Evolutionary conservation across 306 rosid species (phyloP), one percentile per base, ranked within the genome.

Genomic region (Prunus mongolica): DNA sequence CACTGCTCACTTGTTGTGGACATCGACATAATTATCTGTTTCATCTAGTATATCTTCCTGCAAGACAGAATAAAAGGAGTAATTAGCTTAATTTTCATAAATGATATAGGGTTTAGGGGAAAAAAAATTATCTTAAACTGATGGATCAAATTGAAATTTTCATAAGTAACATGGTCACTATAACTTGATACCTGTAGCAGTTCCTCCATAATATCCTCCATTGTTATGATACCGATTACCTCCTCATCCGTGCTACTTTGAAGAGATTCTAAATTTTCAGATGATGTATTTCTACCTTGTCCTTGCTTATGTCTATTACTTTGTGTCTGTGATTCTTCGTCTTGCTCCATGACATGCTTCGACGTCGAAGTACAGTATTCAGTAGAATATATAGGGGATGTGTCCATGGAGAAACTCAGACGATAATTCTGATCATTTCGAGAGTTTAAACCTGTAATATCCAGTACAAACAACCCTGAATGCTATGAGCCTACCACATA

Each of bases 141-240:
- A 34, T 6, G 8, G 8, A 5, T 34, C 41, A 34, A 34, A 34
- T 34, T 34, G 41, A 34, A 34, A 5, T 34, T 34, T 34, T 34
- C 8, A 6, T 5, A 34, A 5, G 8, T 34, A 56, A 79, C 18
- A 55, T 75, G 41, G 44, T 10, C 38, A 1, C 7, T 32, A 32
- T 34, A 56, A 79, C 18, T 61, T 79, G 41, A 22, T 85, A 91
- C 98, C 93, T 93, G 98, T 32, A 93, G 65, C 15, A 93, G 76
- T 78, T 91, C 89, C 74, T 93, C 98, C 86, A 93, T 87, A 49
- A 91, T 90, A 89, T 93, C 96, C 80, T 93, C 98, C 87, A 91
- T 83, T 13, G 97, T 91, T 56, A 93, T 88, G 81, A 93, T 88
- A 14, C 98, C 97, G 51, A 88, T 72, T 15, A 83, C 88, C 56